Percentiles rank a stretch among this genome's conserved stretches.
Evolutionary conservation across 2,329 filamentous ascomycete genomes (phyloP).

Genomic region (Fusarium protoensiforme): DNA sequence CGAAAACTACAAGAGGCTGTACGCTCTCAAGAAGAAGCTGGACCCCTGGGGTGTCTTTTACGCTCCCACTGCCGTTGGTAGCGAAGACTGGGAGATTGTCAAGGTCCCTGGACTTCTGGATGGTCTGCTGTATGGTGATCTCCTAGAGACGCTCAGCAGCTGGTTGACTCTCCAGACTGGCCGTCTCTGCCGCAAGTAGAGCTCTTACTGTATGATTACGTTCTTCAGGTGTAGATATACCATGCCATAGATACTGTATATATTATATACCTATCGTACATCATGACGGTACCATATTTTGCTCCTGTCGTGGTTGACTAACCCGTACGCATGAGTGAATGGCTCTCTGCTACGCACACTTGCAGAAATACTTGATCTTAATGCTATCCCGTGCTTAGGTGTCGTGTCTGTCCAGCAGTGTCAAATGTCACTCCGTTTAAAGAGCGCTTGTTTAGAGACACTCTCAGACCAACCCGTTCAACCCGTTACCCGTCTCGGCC

Average conservation of each 20-base stretch:
- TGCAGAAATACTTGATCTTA: neutral
- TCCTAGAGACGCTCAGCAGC: constrained; percentile 23
- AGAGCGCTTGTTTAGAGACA: neutral
- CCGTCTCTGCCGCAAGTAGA: constrained; percentile 23
- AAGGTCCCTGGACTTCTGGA: constrained; percentile 5
- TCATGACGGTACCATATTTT: neutral
- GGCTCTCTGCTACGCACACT: neutral
- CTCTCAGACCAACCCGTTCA: neutral
- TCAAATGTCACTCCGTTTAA: neutral
- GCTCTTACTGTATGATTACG: neutral
- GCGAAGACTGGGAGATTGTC: constrained; percentile 27
- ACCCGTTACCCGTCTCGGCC: neutral
- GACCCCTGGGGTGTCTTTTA: constrained; percentile 46
- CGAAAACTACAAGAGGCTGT: constrained; percentile 40
- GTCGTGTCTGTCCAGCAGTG: neutral
- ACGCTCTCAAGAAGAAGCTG: constrained; percentile 46
- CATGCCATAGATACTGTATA: neutral
- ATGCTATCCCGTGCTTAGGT: neutral
- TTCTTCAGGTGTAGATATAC: neutral
- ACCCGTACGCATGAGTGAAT: neutral
- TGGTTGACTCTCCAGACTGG: constrained; percentile 30
- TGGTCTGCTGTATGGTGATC: constrained; percentile 11
- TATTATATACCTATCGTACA: neutral
- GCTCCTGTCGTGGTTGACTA: neutral
- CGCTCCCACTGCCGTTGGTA: constrained; percentile 27